Percentiles rank a stretch among this genome's conserved stretches.
Evolutionary conservation across 441 rosid genomes (phyloP).

Genomic region (Jatropha podagrica): DNA sequence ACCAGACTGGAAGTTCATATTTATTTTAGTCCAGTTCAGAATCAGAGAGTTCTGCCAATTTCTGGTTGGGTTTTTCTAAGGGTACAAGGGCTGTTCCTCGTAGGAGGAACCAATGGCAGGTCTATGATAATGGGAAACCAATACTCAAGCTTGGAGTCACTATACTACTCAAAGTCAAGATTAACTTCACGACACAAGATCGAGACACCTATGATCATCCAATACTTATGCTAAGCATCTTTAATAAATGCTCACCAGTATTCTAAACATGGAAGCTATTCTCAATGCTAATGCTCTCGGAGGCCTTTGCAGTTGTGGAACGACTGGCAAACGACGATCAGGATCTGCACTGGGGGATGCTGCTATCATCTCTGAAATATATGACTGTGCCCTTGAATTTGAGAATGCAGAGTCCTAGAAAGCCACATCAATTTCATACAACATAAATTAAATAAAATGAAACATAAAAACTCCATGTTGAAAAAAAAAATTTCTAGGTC

Average conservation of each 20-base stretch:
- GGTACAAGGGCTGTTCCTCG: too few species aligned
- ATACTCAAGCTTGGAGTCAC: not conserved
- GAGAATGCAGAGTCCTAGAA: conserved; percentile 58
- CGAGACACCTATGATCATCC: not conserved
- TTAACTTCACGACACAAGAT: not conserved
- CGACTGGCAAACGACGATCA: conserved; percentile 49
- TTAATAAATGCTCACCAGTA: conserved; percentile 58
- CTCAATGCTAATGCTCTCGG: conserved; percentile 76
- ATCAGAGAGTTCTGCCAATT: too few species aligned
- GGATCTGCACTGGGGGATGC: conserved; percentile 54
- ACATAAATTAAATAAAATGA: conserved; percentile 8
- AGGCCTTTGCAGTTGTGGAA: conserved; percentile 67
- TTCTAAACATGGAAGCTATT: conserved; percentile 84
- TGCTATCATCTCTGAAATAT: conserved; percentile 63
- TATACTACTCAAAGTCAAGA: not conserved
- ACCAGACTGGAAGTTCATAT: too few species aligned
- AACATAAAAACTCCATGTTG: not conserved
- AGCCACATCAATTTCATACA: conserved; percentile 21
- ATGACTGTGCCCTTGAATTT: conserved; percentile 60
- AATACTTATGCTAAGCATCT: conserved; percentile 1
- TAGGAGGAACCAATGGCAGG: too few species aligned
- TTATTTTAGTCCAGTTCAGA: too few species aligned
- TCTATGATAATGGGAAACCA: not conserved
- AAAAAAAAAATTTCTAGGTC: conserved; percentile 8
- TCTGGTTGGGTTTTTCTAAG: too few species aligned